Evolutionary conservation across 306 rosid species (phyloP).

Genomic region (Vachellia pachyceras): DNA sequence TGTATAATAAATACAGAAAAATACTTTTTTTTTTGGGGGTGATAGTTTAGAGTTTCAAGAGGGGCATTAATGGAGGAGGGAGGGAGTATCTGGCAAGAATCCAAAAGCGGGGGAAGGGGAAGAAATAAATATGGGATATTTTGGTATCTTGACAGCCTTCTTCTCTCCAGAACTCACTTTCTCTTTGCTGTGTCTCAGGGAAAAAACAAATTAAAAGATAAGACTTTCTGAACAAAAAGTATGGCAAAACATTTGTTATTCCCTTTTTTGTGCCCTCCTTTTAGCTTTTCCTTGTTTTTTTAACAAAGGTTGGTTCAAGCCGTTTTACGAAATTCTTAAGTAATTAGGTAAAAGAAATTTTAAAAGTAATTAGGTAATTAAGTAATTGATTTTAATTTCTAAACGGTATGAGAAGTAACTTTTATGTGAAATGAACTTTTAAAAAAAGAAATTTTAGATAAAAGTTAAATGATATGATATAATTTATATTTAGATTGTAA

Average conservation of each 20-base stretch:
- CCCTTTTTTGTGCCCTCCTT: neutral
- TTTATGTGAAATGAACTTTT: no score
- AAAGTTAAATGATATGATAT: no score
- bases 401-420: no score
- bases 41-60: constrained; percentile 16
- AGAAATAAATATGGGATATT: constrained; percentile 52
- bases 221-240: neutral
- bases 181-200: neutral
- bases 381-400: no score
- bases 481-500: no score
- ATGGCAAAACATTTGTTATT: neutral
- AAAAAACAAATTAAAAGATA: neutral
- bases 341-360: no score
- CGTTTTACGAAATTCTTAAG: no score
- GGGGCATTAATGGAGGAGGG: constrained; percentile 40
- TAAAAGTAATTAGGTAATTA: no score
- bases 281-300: neutral
- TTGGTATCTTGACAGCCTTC: constrained; percentile 37
- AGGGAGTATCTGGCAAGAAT: constrained; percentile 46
- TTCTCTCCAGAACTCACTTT: neutral
- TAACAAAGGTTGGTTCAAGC: no score
- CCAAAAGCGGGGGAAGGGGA: constrained; percentile 23
- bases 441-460: no score
- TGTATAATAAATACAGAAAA: neutral
- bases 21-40: neutral